A percentile compares a stretch with the other conserved stretches of the same genome.
Evolutionary conservation across 164 flowering plant species (phyloP).

Genomic region (Brasenia schreberi): DNA sequence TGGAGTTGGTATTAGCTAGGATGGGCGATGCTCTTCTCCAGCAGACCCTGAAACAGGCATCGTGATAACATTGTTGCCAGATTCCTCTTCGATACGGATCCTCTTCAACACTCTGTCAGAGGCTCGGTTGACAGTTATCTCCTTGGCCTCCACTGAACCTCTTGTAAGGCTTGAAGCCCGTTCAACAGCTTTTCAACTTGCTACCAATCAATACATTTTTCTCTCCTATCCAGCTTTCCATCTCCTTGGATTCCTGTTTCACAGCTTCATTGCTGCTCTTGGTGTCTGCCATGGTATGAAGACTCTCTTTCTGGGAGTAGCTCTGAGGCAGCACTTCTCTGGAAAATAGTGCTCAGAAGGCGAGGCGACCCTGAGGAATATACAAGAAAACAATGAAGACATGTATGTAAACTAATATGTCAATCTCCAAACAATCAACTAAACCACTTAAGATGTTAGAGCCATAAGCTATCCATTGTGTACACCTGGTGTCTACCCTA

Average conservation of each 20-base stretch:
- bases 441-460: no score
- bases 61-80: conserved; percentile 26
- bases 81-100: conserved; percentile 58
- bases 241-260: not conserved
- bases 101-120: conserved; percentile 63
- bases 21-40: not conserved
- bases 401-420: no score
- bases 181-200: conserved; percentile 41
- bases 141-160: conserved; percentile 71
- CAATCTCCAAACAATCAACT: no score
- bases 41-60: not conserved
- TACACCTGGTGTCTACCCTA: no score
- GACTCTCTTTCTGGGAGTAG: conserved; percentile 29
- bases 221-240: not conserved
- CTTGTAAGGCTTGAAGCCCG: conserved; percentile 94
- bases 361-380: conserved; percentile 62
- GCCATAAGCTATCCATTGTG: no score
- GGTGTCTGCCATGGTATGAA: no score
- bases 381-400: not conserved
- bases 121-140: conserved; percentile 25
- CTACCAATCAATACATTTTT: conserved; percentile 6
- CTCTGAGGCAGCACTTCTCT: conserved; percentile 79
- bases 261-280: no score
- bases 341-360: conserved; percentile 75
- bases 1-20: not conserved